A percentile compares a stretch with the other conserved stretches of the same genome.
phyloP scores from a whole-genome alignment of 2,329 filamentous ascomycete species.

The Hypoxylon sp. region DNA sequence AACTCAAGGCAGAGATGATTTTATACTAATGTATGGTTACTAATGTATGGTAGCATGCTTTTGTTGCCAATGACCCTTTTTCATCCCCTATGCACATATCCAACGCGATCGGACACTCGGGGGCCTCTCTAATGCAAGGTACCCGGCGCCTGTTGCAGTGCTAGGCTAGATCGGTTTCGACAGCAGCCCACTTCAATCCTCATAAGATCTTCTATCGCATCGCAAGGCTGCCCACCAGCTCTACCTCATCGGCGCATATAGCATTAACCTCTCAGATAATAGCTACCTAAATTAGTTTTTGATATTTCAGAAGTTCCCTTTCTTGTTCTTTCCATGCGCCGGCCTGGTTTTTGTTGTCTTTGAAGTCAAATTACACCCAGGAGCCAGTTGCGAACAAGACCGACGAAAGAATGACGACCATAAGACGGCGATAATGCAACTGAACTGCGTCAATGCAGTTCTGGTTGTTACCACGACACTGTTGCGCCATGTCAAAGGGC shows the following conservation, averaged over 20 bases:
- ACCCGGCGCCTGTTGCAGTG: slow-evolving; percentile 32
- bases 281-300: not conserved
- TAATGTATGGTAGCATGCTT: not conserved
- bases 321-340: not conserved
- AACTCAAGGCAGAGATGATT: not conserved
- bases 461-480: slow-evolving; percentile 34
- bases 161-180: slow-evolving; percentile 1
- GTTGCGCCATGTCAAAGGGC: slow-evolving; percentile 45
- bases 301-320: not conserved
- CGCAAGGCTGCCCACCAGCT: not conserved
- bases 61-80: not conserved
- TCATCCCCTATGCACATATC: slow-evolving; percentile 5
- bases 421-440: slow-evolving; percentile 38
- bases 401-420: slow-evolving; percentile 41
- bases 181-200: slow-evolving; percentile 7
- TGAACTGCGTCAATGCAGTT: slow-evolving; percentile 33
- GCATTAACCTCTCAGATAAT: slow-evolving; percentile 5
- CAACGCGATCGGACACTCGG: not conserved
- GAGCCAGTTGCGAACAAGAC: slow-evolving; percentile 29
- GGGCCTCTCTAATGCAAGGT: slow-evolving; percentile 40
- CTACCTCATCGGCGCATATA: not conserved
- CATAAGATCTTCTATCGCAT: slow-evolving; percentile 14
- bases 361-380: slow-evolving; percentile 1
- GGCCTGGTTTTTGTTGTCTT: not conserved
- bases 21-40: not conserved